Percentiles rank a stretch among this genome's conserved stretches.
Conservation (phyloP, 1,284 basidiomycete species). For the Neolentinus lepideus region DNA sequence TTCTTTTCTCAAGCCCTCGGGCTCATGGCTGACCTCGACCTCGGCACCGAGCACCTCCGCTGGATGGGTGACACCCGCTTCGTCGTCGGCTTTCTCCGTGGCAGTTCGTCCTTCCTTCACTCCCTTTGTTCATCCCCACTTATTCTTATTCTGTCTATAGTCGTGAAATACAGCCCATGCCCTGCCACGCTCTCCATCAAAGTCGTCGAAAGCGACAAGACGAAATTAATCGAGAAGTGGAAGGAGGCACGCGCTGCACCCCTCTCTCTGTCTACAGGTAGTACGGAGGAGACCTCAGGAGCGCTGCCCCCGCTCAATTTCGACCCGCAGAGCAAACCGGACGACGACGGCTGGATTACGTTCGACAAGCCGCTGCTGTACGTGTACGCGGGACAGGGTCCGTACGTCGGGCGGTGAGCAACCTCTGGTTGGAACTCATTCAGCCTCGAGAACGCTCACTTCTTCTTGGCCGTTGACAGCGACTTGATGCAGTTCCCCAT, state of each 20-base stretch:
- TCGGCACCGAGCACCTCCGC: conserved; percentile 82
- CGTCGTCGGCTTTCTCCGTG: conserved; percentile 74
- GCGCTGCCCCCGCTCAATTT: conserved; percentile 37
- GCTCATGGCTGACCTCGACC: conserved; percentile 87
- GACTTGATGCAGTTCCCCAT: conserved; percentile 88
- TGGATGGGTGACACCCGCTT: conserved; percentile 96
- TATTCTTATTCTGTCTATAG: conserved; percentile 26
- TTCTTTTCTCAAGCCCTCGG: conserved; percentile 89
- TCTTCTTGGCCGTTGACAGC: conserved; percentile 22
- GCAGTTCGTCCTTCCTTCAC: conserved; percentile 34
- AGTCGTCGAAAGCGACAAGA: conserved; percentile 65
- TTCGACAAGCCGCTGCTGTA: conserved; percentile 69
- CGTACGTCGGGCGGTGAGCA: conserved; percentile 57
- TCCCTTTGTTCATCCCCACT: conserved; percentile 2
- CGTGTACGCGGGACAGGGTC: conserved; percentile 67
- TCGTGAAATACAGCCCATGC: conserved; percentile 61
- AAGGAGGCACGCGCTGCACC: neutral
- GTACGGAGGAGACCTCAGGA: conserved; percentile 7
- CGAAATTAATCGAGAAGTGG: conserved; percentile 49
- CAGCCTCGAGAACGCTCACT: neutral
- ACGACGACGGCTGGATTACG: conserved; percentile 57
- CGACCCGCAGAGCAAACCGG: conserved; percentile 22
- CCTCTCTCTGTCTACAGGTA: conserved; percentile 25
- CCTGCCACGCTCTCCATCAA: conserved; percentile 70
- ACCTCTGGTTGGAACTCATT: neutral